A percentile compares a stretch with the other conserved stretches of the same genome.
Evolutionary conservation across 257 asterid genomes (phyloP).

Genomic region (Solanum lycopersicoides): DNA sequence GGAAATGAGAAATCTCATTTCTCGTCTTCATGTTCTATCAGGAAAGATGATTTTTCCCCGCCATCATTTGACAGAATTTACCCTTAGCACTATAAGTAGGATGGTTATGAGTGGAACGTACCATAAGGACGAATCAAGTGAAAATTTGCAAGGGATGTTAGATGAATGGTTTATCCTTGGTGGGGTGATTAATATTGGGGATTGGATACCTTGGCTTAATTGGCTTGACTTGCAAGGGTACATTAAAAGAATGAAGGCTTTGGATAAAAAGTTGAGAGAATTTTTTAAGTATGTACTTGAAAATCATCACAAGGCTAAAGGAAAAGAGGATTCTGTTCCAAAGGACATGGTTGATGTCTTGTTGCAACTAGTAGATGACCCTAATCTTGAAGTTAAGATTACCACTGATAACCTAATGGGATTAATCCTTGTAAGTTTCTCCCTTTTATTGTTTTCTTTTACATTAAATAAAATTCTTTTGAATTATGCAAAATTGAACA

Average conservation of each 20-base stretch:
- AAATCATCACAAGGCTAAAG: neutral
- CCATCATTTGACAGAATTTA: slow-evolving; percentile 4
- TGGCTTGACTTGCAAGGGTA: neutral
- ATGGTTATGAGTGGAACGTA: slow-evolving; percentile 4
- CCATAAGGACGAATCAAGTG: neutral
- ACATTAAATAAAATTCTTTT: too few species aligned
- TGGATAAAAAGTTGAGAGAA: neutral
- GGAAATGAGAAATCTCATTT: neutral
- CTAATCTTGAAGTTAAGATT: neutral
- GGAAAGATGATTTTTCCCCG: slow-evolving; percentile 12
- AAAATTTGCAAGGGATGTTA: neutral
- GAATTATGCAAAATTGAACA: too few species aligned
- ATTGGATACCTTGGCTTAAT: neutral
- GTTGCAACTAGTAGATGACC: neutral
- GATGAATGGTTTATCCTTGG: neutral
- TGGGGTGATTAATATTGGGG: neutral
- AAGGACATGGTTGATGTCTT: neutral
- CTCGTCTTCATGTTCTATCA: neutral
- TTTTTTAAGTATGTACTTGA: neutral
- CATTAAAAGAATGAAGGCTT: neutral
- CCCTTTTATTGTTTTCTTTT: too few species aligned
- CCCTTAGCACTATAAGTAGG: neutral
- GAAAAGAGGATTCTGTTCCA: neutral
- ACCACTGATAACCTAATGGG: neutral
- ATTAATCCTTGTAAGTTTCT: neutral